Conservation (phyloP, 371 early-diverging fungal genomes). For the Mucor circinelloides region DNA sequence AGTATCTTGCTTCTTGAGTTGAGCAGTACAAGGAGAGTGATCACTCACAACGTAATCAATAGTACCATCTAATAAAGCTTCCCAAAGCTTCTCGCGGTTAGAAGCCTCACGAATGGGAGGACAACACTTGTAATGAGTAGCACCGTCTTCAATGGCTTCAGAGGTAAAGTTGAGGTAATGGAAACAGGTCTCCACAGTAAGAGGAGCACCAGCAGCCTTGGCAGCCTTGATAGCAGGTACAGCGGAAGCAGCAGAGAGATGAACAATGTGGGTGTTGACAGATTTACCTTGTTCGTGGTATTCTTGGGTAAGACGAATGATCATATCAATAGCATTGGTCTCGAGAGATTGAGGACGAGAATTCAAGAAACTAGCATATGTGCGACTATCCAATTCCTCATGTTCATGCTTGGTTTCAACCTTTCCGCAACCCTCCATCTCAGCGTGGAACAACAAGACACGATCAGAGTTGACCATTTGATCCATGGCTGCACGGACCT, state of each 20-base stretch:
- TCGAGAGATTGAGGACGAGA: constrained; percentile 76
- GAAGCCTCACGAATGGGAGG: constrained; percentile 80
- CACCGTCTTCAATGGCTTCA: constrained; percentile 72
- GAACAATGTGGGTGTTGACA: constrained; percentile 81
- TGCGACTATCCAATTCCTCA: constrained; percentile 43
- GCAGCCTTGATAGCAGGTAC: constrained; percentile 75
- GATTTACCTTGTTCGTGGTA: constrained; percentile 54
- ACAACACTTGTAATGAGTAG: constrained; percentile 85
- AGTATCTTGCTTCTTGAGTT: constrained; percentile 67
- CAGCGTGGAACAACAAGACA: constrained; percentile 81
- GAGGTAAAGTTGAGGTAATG: constrained; percentile 76
- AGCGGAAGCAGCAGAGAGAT: constrained; percentile 77
- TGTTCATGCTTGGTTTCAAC: constrained; percentile 8
- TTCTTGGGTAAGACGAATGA: constrained; percentile 70
- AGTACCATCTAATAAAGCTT: constrained; percentile 74
- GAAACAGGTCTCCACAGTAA: constrained; percentile 85
- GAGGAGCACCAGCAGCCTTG: constrained; percentile 67
- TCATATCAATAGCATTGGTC: constrained; percentile 72
- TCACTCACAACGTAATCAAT: constrained; percentile 86
- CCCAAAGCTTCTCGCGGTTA: constrained; percentile 77
- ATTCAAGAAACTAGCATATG: constrained; percentile 69
- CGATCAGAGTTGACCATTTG: constrained; percentile 47
- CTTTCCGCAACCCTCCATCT: constrained; percentile 58
- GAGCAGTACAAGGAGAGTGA: constrained; percentile 83
- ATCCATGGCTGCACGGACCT: constrained; percentile 72